phyloP scores from a whole-genome alignment of 176 grass and related monocot species.

The bread wheat (Triticum aestivum) region IWGSC_CS_RefSeq_v2.1 NC_057798.1:785500359-785500858 shows the following conservation, averaged over 20 bases:
- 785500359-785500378: conserved; percentile 19
- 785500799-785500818: not conserved
- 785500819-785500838: not conserved
- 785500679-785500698: not conserved
- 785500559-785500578: conserved; percentile 19
- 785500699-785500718: not conserved
- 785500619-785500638: not conserved
- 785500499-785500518: not conserved
- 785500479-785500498: conserved; percentile 22
- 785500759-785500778: not conserved
- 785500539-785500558: not conserved
- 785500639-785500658: not conserved
- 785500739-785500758: conserved; percentile 3
- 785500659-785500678: not conserved
- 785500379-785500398: conserved; percentile 1
- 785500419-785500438: not conserved
- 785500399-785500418: not conserved
- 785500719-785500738: conserved; percentile 31
- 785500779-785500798: conserved; percentile 20
- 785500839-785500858: not conserved
- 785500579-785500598: not conserved
- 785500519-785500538: not conserved
- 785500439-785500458: conserved; percentile 1
- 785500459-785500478: not conserved
- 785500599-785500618: not conserved